Conservation (phyloP, 2,329 filamentous ascomycete species). For the Botryosphaeria agaves region DNA sequence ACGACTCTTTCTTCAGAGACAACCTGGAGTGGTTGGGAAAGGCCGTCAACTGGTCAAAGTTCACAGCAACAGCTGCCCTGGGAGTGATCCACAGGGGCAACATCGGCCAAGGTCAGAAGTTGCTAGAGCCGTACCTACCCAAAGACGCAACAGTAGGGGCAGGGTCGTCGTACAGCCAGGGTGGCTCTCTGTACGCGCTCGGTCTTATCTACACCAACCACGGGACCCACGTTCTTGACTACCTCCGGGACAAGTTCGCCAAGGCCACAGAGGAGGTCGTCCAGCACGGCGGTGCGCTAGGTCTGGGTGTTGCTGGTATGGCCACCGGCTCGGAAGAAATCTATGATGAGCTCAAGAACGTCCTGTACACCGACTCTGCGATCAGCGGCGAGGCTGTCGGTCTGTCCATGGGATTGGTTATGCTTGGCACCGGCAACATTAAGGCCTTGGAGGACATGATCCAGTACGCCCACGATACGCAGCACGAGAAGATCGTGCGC, state of each 20-base stretch:
- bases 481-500: constrained; percentile 96
- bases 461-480: constrained; percentile 90
- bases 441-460: constrained; percentile 94
- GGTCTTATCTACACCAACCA: constrained; percentile 96
- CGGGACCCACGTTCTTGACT: constrained; percentile 73
- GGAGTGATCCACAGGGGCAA: constrained; percentile 96
- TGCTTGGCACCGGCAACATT: constrained; percentile 94
- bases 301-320: constrained; percentile 94
- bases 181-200: constrained; percentile 87
- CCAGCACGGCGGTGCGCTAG: constrained; percentile 88
- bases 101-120: constrained; percentile 77
- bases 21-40: constrained; percentile 97
- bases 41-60: constrained; percentile 99
- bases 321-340: constrained; percentile 81
- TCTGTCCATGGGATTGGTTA: constrained; percentile 90
- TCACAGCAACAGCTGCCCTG: constrained; percentile 87
- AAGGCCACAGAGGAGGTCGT: constrained; percentile 78
- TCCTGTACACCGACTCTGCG: constrained; percentile 85
- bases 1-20: constrained; percentile 96
- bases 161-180: constrained; percentile 88
- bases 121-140: constrained; percentile 87
- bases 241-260: constrained; percentile 58
- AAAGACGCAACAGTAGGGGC: constrained; percentile 54
- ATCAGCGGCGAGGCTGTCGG: constrained; percentile 95
- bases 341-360: constrained; percentile 76